Evolutionary conservation across 148 eudicot genomes (phyloP).

Genomic region (Spergularia marina): DNA sequence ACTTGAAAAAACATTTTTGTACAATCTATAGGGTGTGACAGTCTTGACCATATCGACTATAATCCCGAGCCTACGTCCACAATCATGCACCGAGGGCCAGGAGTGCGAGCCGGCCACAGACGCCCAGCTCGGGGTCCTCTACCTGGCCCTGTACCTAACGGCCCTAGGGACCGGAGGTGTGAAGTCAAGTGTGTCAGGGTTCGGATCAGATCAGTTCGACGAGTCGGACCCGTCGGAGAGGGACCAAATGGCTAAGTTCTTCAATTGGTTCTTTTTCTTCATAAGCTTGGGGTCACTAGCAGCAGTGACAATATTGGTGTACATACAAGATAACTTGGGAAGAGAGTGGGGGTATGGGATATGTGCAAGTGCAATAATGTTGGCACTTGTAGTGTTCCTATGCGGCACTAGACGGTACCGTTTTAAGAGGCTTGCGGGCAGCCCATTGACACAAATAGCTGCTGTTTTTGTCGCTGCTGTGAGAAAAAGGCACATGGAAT

Average conservation of each 20-base stretch:
- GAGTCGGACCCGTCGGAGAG: slow-evolving; percentile 43
- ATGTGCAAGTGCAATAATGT: slow-evolving; percentile 35
- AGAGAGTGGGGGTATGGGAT: slow-evolving; percentile 56
- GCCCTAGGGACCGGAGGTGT: slow-evolving; percentile 77
- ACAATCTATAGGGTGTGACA: slow-evolving; percentile 33
- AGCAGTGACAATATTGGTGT: slow-evolving; percentile 53
- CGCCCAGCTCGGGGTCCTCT: slow-evolving; percentile 39
- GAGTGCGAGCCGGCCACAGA: slow-evolving; percentile 28
- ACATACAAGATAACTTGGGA: slow-evolving; percentile 52
- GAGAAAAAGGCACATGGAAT: slow-evolving; percentile 33
- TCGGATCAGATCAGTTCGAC: slow-evolving; percentile 69
- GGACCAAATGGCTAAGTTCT: slow-evolving; percentile 46
- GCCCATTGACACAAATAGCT: slow-evolving; percentile 48
- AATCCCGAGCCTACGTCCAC: slow-evolving; percentile 42
- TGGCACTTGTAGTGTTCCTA: slow-evolving; percentile 31
- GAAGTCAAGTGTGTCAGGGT: slow-evolving; percentile 66
- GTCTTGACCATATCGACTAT: slow-evolving; percentile 37
- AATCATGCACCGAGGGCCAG: slow-evolving; percentile 16
- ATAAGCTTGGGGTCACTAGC: slow-evolving; percentile 48
- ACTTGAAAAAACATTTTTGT: neutral
- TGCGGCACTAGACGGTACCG: slow-evolving; percentile 42
- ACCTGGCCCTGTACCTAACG: slow-evolving; percentile 49
- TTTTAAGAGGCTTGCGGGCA: slow-evolving; percentile 42
- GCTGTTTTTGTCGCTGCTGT: slow-evolving; percentile 42
- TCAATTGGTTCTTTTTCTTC: slow-evolving; percentile 66